phyloP scores from a whole-genome alignment of 2,329 filamentous ascomycete species.

The Fusarium vanettenii region DNA sequence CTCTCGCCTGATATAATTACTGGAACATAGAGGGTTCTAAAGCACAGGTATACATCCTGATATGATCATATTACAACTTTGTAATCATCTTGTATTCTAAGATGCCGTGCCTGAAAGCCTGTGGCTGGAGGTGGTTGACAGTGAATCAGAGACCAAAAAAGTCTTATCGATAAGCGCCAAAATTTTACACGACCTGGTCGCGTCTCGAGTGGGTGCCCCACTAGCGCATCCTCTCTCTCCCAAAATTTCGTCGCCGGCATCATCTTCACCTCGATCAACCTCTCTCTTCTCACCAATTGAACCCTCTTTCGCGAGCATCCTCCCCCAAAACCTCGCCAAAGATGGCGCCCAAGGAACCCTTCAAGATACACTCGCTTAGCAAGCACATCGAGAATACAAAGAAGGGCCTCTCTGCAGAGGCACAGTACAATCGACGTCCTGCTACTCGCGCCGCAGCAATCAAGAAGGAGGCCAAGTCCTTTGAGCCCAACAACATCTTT shows the following conservation, averaged over 20 bases:
- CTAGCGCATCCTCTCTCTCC: constrained; percentile 33
- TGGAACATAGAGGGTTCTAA: not conserved
- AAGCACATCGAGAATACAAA: constrained; percentile 54
- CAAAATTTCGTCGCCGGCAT: constrained; percentile 44
- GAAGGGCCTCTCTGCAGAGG: constrained; percentile 48
- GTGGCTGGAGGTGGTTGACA: not conserved
- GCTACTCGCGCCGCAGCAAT: constrained; percentile 42
- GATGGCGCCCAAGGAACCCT: constrained; percentile 53
- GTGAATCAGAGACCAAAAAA: not conserved
- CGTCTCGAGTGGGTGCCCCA: constrained; percentile 27
- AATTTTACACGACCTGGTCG: constrained; percentile 31
- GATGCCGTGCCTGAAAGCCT: not conserved
- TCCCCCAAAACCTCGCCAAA: constrained; percentile 29
- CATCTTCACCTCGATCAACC: constrained; percentile 32
- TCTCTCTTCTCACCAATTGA: constrained; percentile 36
- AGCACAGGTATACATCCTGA: not conserved
- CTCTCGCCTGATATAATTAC: not conserved
- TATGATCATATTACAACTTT: not conserved
- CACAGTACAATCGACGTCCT: constrained; percentile 48
- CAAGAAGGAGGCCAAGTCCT: constrained; percentile 45
- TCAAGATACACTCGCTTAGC: constrained; percentile 51
- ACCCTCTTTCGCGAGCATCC: constrained; percentile 27
- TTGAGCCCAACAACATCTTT: constrained; percentile 45
- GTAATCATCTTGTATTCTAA: not conserved
- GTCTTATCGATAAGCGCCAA: constrained; percentile 7